Base-by-base conservation (phyloP, 2,329 filamentous ascomycete species). In the Uncinocarpus reesii region DNA sequence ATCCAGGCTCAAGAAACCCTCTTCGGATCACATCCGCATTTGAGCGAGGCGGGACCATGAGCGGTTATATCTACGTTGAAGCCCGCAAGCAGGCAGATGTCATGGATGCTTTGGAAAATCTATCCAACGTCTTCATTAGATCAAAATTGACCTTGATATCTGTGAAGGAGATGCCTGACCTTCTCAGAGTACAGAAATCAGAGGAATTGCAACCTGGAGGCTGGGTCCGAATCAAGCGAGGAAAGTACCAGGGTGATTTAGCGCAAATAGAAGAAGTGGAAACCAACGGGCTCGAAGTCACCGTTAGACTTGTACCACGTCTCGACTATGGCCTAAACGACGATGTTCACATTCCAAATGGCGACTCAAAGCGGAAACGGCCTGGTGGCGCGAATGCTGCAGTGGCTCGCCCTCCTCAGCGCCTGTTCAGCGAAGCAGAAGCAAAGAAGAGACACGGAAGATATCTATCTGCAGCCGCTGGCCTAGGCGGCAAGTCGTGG, bases 141-240 rank as follows among this genome's bases (percentile, higher is more conserved):
- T 84, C 80, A 23, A 92, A 88, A 66, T 83, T 92, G 70, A 79
- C 89, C 37, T 73, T 96, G 44, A 87, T 98, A 35, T 86, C 92
- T 42, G 88, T 96, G 60, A 94, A 94, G 65, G 92, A 98, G 67
- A 95, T 95, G 82, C 90, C 92, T 1, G 92, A 96, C 66, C 77
- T 98, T n/a, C 75, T 98, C 15, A 81, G 88, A 44, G 86, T 94
- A 23, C 82, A 80, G 52, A 95, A 95, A 70, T 90, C 84, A 2
- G 85, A 88, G 41, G 81, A 81, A 21, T 73, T 98, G 28, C 81
- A 92, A 57, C 84, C 84, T 7, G 90, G 90, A 54, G 87, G 87
- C 31, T 98, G 92, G 77, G 90, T 96, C 44, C 86, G 92, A 54
- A 80, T 96, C 54, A 83, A 81, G 63, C 79, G 86, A 47, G 76